phyloP scores from a whole-genome alignment of 2,329 filamentous ascomycete species.

The Ascochyta viciae-villosae region DNA sequence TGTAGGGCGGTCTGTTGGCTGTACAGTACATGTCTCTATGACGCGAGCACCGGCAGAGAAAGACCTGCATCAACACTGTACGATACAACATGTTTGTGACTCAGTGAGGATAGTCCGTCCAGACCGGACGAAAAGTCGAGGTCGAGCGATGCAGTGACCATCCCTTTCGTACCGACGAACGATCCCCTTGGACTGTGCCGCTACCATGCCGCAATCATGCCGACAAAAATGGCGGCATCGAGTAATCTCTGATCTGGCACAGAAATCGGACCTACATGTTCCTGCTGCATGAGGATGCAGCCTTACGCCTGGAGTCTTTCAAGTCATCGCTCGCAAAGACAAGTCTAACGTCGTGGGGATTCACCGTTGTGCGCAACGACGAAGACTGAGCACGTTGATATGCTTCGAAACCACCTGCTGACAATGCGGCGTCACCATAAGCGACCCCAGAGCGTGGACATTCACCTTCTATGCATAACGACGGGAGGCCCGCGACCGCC shows the following conservation, averaged over 20 bases:
- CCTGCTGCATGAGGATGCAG: slow-evolving; percentile 7
- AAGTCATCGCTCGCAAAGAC: slow-evolving; percentile 2
- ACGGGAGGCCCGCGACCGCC: slow-evolving; percentile 9
- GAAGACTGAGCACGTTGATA: slow-evolving; percentile 1
- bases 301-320: not conserved
- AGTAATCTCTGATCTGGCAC: not conserved
- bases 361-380: slow-evolving; percentile 10
- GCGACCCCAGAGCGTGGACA: slow-evolving; percentile 9
- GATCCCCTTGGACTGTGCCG: not conserved
- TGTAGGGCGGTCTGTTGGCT: not conserved
- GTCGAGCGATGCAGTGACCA: not conserved
- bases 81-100: not conserved
- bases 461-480: slow-evolving; percentile 10
- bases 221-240: not conserved
- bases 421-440: slow-evolving; percentile 18
- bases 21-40: not conserved
- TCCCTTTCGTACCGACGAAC: not conserved
- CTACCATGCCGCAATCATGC: not conserved
- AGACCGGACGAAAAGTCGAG: slow-evolving; percentile 2
- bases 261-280: slow-evolving; percentile 1
- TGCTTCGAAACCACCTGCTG: slow-evolving; percentile 12
- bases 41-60: not conserved
- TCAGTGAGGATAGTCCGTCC: not conserved
- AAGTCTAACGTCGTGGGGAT: not conserved
- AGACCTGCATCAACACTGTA: not conserved